A percentile compares a stretch with the other conserved stretches of the same genome.
Conservation (phyloP, 2,329 filamentous ascomycete genomes). For the Botryotinia calthae region DNA sequence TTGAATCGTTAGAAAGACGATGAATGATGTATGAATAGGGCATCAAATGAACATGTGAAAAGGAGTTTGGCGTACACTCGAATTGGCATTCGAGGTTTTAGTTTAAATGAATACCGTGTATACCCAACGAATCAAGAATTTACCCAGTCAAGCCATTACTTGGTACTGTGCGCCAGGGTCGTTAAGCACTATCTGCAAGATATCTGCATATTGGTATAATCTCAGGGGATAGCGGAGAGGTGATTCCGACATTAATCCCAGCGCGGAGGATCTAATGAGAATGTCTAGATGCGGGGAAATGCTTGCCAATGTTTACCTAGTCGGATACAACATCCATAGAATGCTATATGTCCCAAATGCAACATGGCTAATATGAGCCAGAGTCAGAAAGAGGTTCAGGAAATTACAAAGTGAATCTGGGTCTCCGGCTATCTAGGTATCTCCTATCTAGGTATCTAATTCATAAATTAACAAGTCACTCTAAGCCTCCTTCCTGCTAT, state of each 20-base stretch:
- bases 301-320: not conserved
- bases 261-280: not conserved
- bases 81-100: conserved; percentile 11
- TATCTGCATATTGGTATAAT: conserved; percentile 1
- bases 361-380: not conserved
- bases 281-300: conserved; percentile 17
- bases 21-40: conserved; percentile 1
- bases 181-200: not conserved
- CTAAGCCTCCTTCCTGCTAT: not conserved
- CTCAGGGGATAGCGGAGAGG: conserved; percentile 10
- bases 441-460: not conserved
- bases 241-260: conserved; percentile 4
- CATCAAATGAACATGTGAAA: not conserved
- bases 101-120: conserved; percentile 16
- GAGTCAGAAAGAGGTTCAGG: not conserved
- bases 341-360: not conserved
- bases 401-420: not conserved
- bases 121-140: conserved; percentile 19
- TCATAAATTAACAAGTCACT: not conserved
- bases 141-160: conserved; percentile 7
- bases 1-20: conserved; percentile 23
- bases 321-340: not conserved
- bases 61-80: conserved; percentile 19
- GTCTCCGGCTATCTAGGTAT: not conserved
- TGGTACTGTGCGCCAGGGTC: not conserved